Evolutionary conservation across 176 grass and related monocot species (phyloP), one percentile per base, ranked within the genome.

Genomic region (Tuctoria greenei): DNA sequence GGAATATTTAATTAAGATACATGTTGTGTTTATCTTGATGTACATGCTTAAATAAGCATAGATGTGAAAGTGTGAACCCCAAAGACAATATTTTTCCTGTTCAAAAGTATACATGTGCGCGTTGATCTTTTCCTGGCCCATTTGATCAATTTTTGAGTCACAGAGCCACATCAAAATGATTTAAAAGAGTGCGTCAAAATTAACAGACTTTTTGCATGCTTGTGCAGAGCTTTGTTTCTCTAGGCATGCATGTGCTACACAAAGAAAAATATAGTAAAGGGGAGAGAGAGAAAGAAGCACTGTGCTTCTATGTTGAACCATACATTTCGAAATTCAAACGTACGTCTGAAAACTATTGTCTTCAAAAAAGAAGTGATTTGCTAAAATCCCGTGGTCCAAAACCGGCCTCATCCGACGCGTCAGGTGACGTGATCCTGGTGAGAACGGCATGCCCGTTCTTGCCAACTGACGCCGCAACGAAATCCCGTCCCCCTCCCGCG

Each of bases 271-370:
- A 11, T 2, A 4, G 10, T 3, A 46, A 5, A 46, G 15, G 4
- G 4, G 44, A 15, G 2, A 8, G 20, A 20, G 6, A 20, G 11
- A 20, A 6, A 54, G 6, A 20, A 21, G 20, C 7, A 54, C n/a
- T 31, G 20, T 10, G 20, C 51, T 9, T 25, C 25, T 58, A 3
- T 10, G 21, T 58, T 58, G 55, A 10, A 0, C 55, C 23, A 26
- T 26, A 26, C 55, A 26, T 61, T 61, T 31, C 4, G 13, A 61
- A 16, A 15, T 16, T 4, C 25, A 16, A 61, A 61, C 64, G 21
- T 43, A 23, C 20, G 20, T 41, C 63, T 47, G 71, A 86, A 86
- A 75, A 35, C 20, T 25, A 49, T 35, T n/a, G 2, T 6, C 27
- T 7, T 0, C 0, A 16, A 2, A 73, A 66, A 63, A 54, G 7